Base-by-base conservation (phyloP, 495 filamentous ascomycete genomes). In the Apiosordaria backusii region DNA sequence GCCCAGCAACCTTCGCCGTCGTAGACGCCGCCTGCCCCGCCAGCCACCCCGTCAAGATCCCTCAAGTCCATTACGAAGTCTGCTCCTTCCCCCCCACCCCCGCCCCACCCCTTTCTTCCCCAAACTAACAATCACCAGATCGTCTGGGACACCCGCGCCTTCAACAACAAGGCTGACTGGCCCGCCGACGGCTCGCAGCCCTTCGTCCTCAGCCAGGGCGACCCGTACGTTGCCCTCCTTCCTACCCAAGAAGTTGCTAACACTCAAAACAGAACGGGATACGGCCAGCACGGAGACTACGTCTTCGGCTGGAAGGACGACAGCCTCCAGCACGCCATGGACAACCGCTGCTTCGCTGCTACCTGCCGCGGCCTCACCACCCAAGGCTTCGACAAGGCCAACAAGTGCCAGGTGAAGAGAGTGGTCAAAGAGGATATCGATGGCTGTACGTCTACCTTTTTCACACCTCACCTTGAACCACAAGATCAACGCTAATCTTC, bases 241-340 rank as follows among this genome's bases (percentile, higher is more conserved):
- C n/a, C n/a, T n/a, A n/a, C n/a, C n/a, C n/a, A n/a, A n/a, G n/a
- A n/a, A n/a, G n/a, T n/a, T n/a, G n/a, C n/a, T n/a, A n/a, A n/a
- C n/a, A n/a, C n/a, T n/a, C n/a, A n/a, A n/a, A 71, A 79, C 70
- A 76, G 73, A 5, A 78, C 76, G 40, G 79, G 80, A 10, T 76
- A 74, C 50, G 78, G 77, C 23, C 76, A 78, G 61, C 80, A 82
- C 60, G 80, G 72, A 53, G 80, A 82, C 61, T 82, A 82, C 66
- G 75, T 82, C 50, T 82, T 81, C 66, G 79, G 79, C n/a, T 82
- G 79, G 78, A 76, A 77, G 67, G 72, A 64, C 52, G 73, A 80
- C 55, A 71, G 72, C 19, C 75, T 81, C n/a, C 78, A 81, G 68
- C 68, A 63, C 54, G 75, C 79, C 21, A 78, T 82, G 79, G 78